phyloP scores from a whole-genome alignment of 306 rosid genomes.

The cucumber (Cucumis sativus) region Cucumber_9930_V3 NC_026655.2:31610501-31611000 shows the following conservation, averaged over 20 bases:
- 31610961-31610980: too few species aligned
- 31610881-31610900: too few species aligned
- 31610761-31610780: background rate
- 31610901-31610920: too few species aligned
- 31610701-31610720: constrained; percentile 29
- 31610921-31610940: too few species aligned
- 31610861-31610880: background rate
- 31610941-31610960: too few species aligned
- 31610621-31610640: constrained; percentile 44
- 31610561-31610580: constrained; percentile 23
- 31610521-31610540: constrained; percentile 30
- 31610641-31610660: constrained; percentile 5
- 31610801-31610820: background rate
- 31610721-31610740: constrained; percentile 65
- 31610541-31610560: constrained; percentile 13
- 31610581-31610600: constrained; percentile 22
- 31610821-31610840: background rate
- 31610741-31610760: constrained; percentile 43
- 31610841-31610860: background rate
- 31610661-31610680: background rate
- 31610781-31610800: background rate
- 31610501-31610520: constrained; percentile 40
- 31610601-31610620: constrained; percentile 18
- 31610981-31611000: too few species aligned
- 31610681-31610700: constrained; percentile 17